Conservation (phyloP, 495 filamentous ascomycete species). For the Aspergillus bertholletiae region DNA sequence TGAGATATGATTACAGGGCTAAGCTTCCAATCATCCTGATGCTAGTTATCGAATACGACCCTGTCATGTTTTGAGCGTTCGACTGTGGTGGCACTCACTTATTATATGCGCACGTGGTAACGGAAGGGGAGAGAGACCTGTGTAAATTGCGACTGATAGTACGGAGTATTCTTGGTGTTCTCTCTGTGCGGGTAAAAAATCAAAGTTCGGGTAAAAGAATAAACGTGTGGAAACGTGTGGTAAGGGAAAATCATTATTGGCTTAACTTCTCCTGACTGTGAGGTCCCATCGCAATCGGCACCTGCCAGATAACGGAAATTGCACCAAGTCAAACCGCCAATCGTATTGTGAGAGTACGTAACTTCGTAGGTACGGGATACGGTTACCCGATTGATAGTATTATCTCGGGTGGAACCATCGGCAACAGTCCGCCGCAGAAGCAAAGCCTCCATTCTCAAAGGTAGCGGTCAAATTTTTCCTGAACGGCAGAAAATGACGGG, state of each 20-base stretch:
- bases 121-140: neutral
- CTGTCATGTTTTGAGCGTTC: neutral
- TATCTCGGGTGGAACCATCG: constrained; percentile 2
- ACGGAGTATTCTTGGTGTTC: neutral
- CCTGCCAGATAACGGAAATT: neutral
- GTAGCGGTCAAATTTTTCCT: neutral
- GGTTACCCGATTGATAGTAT: neutral
- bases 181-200: neutral
- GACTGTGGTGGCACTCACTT: neutral
- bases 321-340: neutral
- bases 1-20: neutral
- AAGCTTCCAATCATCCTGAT: neutral
- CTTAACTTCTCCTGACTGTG: neutral
- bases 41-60: neutral
- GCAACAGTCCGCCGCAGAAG: constrained; percentile 5
- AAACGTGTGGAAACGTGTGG: constrained; percentile 5
- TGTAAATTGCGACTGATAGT: neutral
- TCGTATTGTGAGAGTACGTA: constrained; percentile 14
- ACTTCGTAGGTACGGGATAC: constrained; percentile 15
- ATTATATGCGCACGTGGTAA: neutral
- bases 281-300: neutral
- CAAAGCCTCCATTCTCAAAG: neutral
- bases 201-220: neutral
- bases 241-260: constrained; percentile 1
- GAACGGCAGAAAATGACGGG: neutral